phyloP scores from a whole-genome alignment of 2,329 filamentous ascomycete species.

The Aspergillus hiratsukae region DNA sequence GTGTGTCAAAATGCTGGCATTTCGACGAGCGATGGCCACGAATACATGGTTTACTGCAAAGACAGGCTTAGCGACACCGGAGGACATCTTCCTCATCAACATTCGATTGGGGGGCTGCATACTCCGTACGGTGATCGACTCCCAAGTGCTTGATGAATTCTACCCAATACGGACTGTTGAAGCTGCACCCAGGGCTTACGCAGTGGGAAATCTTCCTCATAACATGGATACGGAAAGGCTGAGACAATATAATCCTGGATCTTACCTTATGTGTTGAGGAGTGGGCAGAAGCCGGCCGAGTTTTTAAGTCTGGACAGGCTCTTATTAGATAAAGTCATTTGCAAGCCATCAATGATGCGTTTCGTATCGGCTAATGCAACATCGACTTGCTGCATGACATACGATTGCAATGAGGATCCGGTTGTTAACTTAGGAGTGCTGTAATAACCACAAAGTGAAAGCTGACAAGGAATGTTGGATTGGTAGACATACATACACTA shows the following conservation, averaged over 20 bases:
- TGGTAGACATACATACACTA: no score
- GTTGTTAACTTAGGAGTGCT: constrained; percentile 51
- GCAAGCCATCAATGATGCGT: constrained; percentile 46
- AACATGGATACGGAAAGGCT: constrained; percentile 27
- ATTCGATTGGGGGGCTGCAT: background rate
- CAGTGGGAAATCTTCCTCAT: constrained; percentile 76
- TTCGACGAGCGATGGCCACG: no score
- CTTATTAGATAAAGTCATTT: constrained; percentile 24
- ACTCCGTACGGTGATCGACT: background rate
- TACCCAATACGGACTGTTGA: constrained; percentile 68
- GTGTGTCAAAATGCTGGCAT: no score
- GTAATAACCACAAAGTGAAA: background rate
- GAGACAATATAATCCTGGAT: constrained; percentile 5
- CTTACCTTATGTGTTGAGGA: constrained; percentile 48
- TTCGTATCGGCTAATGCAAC: constrained; percentile 52
- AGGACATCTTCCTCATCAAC: background rate
- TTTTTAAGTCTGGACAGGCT: background rate
- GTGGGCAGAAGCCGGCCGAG: background rate
- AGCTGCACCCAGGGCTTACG: constrained; percentile 65
- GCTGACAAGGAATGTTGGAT: no score
- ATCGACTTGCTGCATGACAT: constrained; percentile 50
- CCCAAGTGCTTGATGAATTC: background rate
- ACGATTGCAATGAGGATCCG: constrained; percentile 48
- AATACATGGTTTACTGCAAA: no score
- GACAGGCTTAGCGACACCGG: no score